These are phyloP conservation scores for Fusarium goolgardi DNA, from an alignment of 2,329 filamentous ascomycete species.

Conservation along the genomic window DNA sequence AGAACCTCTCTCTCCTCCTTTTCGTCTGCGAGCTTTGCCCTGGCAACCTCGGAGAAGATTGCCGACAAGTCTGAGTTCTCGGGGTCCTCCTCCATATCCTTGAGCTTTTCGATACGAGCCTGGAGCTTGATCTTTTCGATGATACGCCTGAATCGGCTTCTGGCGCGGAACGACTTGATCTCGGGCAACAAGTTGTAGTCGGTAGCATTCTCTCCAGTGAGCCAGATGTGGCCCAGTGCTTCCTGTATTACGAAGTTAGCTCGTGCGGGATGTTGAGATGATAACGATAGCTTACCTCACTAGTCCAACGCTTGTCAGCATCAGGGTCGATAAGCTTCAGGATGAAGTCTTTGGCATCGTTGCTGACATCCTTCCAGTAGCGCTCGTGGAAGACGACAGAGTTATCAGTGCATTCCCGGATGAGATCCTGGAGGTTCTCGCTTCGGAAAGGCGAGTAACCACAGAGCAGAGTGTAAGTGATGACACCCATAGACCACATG, in stretches of 20 bases:
- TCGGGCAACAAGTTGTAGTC: constrained; percentile 98
- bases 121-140: constrained; percentile 96
- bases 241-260: constrained; percentile 60
- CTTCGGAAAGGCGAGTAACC: constrained; percentile 98
- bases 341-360: constrained; percentile 97
- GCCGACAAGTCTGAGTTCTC: constrained; percentile 72
- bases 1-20: constrained; percentile 82
- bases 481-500: constrained; percentile 99
- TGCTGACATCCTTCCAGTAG: constrained; percentile 98
- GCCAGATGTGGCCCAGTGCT: constrained; percentile 86
- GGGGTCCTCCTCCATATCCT: constrained; percentile 87
- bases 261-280: constrained; percentile 9
- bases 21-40: constrained; percentile 87
- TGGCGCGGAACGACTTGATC: constrained; percentile 92
- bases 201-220: constrained; percentile 89
- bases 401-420: constrained; percentile 89
- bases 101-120: constrained; percentile 94
- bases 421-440: constrained; percentile 90
- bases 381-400: constrained; percentile 94
- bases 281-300: constrained; percentile 66
- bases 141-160: constrained; percentile 88
- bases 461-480: constrained; percentile 97
- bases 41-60: constrained; percentile 90
- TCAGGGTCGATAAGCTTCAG: constrained; percentile 80
- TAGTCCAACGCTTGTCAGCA: constrained; percentile 80